Percentiles rank a stretch among this genome's conserved stretches.
Conservation (phyloP, 208 protist species). For the Pavlovales sp. region DNA sequence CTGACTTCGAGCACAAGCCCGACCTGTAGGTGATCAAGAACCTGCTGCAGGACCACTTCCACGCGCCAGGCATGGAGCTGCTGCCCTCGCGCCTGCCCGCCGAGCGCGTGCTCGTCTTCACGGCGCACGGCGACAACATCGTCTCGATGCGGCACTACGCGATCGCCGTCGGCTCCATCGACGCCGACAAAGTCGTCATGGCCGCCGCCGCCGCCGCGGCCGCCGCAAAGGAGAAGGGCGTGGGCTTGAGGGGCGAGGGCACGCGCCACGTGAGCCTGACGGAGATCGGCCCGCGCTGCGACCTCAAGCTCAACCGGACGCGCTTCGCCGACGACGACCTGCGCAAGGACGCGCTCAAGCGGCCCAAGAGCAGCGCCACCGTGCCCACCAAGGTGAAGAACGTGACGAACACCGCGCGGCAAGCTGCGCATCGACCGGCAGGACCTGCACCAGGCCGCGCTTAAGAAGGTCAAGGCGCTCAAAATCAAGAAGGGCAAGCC, state of each 20-base stretch:
- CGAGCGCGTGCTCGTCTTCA: conserved; percentile 28
- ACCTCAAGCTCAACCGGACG: conserved; percentile 8
- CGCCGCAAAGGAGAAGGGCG: not conserved
- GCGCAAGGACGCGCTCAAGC: not conserved
- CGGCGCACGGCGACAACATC: not conserved
- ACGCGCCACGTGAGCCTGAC: not conserved
- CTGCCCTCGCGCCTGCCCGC: not conserved
- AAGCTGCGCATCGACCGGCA: conserved; percentile 5
- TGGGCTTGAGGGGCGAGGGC: not conserved
- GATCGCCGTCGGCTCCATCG: not conserved
- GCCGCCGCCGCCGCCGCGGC: not conserved
- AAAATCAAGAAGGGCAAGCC: too few relatives aligned
- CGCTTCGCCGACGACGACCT: not conserved
- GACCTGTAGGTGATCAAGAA: not conserved
- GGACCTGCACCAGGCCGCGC: conserved; percentile 13
- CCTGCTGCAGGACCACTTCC: not conserved
- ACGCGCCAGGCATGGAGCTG: not conserved
- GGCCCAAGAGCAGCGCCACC: not conserved
- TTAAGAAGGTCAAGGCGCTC: conserved; percentile 4
- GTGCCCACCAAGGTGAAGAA: conserved; percentile 10
- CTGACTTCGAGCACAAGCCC: conserved; percentile 6
- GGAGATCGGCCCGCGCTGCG: conserved; percentile 4
- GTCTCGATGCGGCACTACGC: not conserved
- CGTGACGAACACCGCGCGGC: not conserved
- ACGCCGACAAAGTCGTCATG: not conserved